Percentiles rank a stretch among this genome's conserved stretches.
phyloP scores from a whole-genome alignment of 805 yeast genomes.

The Starmerella sp. region DNA sequence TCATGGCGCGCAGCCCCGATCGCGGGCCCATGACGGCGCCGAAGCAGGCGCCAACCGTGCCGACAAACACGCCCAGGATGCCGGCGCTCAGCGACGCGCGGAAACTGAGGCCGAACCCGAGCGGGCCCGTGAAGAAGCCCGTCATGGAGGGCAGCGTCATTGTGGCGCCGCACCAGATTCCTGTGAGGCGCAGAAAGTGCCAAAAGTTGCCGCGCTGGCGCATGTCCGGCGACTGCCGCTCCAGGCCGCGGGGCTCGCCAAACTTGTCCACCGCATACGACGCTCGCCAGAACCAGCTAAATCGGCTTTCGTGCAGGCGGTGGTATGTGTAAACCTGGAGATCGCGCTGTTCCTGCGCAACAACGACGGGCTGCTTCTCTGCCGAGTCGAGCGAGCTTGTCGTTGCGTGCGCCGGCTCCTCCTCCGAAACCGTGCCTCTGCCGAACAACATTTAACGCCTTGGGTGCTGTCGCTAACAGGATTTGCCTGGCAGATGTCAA shows the following conservation, averaged over 20 bases:
- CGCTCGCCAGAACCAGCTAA: constrained; percentile 22
- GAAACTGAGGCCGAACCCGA: constrained; percentile 58
- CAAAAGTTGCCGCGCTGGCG: constrained; percentile 29
- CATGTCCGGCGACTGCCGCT: constrained; percentile 57
- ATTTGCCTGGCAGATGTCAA: not conserved
- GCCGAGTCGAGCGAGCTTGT: not conserved
- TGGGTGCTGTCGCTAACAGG: no score
- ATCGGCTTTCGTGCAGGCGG: constrained; percentile 12
- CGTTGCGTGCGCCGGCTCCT: not conserved
- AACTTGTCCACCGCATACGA: constrained; percentile 35
- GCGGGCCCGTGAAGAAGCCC: constrained; percentile 64
- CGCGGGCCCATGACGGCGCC: constrained; percentile 83
- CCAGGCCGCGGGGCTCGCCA: constrained; percentile 71
- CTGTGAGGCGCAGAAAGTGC: constrained; percentile 37
- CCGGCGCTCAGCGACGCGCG: constrained; percentile 54
- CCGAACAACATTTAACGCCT: not conserved
- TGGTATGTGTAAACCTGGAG: constrained; percentile 15
- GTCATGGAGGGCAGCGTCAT: constrained; percentile 89
- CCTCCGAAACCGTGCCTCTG: not conserved
- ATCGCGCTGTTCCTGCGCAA: not conserved
- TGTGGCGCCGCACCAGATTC: constrained; percentile 76
- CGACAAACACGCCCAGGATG: constrained; percentile 49
- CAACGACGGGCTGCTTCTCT: not conserved
- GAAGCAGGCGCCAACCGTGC: constrained; percentile 69
- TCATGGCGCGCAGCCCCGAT: constrained; percentile 85